Conservation (phyloP, 768 basidiomycete species). For the Suillus bovinus region DNA sequence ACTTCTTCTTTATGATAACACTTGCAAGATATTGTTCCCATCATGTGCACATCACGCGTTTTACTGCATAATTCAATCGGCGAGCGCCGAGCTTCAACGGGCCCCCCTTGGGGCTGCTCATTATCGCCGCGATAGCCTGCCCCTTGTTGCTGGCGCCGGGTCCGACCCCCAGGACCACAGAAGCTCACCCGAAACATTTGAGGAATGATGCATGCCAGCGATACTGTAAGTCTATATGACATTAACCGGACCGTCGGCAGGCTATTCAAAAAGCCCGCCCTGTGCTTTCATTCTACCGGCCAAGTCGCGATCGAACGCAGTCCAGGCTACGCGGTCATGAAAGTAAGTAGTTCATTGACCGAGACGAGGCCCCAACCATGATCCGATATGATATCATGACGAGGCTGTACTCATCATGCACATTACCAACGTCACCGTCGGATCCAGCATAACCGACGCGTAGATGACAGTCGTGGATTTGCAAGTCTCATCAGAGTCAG, state of each 20-base stretch:
- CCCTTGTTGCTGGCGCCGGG: not conserved
- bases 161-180: not conserved
- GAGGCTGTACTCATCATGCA: not conserved
- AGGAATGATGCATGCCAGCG: not conserved
- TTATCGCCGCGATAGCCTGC: not conserved
- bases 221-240: too few relatives aligned
- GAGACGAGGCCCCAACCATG: not conserved
- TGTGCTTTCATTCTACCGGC: constrained; percentile 1
- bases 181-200: not conserved
- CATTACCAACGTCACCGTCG: too few relatives aligned
- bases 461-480: not conserved
- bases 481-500: not conserved
- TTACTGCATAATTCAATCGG: not conserved
- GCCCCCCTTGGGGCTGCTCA: not conserved
- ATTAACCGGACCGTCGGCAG: too few relatives aligned
- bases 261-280: constrained; percentile 1
- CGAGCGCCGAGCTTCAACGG: not conserved
- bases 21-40: not conserved
- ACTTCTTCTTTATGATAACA: constrained; percentile 4
- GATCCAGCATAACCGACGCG: not conserved
- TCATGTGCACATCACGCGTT: not conserved
- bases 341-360: not conserved
- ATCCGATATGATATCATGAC: not conserved
- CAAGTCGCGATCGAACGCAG: not conserved
- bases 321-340: constrained; percentile 1